Evolutionary conservation across 352 stramenopile genomes (phyloP).

Genomic region (Globisporangium recalcitrans): DNA sequence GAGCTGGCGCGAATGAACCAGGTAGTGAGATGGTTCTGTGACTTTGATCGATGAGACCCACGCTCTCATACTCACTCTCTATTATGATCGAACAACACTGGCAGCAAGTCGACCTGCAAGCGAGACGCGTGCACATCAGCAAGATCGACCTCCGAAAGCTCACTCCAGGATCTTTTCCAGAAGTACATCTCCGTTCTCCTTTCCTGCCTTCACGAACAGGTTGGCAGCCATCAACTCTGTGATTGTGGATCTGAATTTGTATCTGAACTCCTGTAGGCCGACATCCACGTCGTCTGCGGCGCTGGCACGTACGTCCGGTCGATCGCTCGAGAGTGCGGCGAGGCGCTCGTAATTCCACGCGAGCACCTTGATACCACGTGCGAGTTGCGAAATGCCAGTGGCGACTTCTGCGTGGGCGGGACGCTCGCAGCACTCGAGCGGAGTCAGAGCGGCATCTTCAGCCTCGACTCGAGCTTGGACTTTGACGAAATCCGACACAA

Average conservation of each 20-base stretch:
- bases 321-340: constrained; percentile 80
- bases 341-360: constrained; percentile 43
- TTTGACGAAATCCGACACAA: constrained; percentile 49
- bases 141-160: constrained; percentile 57
- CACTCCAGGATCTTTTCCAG: constrained; percentile 41
- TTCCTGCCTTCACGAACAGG: neutral
- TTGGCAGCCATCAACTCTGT: neutral
- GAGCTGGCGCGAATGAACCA: constrained; percentile 58
- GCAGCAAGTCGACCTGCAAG: constrained; percentile 51
- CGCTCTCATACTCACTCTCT: neutral
- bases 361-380: constrained; percentile 19
- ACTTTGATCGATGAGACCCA: neutral
- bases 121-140: constrained; percentile 59
- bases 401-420: constrained; percentile 46
- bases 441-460: constrained; percentile 59
- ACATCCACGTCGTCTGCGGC: constrained; percentile 60
- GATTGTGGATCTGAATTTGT: neutral
- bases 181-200: constrained; percentile 27
- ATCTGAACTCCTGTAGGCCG: constrained; percentile 15
- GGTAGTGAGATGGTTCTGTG: constrained; percentile 15
- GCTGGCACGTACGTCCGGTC: constrained; percentile 84
- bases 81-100: neutral
- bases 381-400: constrained; percentile 25
- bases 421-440: constrained; percentile 60
- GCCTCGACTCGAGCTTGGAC: constrained; percentile 38